Conservation (phyloP, 768 basidiomycete genomes). For the Kwoniella sp. region DNA sequence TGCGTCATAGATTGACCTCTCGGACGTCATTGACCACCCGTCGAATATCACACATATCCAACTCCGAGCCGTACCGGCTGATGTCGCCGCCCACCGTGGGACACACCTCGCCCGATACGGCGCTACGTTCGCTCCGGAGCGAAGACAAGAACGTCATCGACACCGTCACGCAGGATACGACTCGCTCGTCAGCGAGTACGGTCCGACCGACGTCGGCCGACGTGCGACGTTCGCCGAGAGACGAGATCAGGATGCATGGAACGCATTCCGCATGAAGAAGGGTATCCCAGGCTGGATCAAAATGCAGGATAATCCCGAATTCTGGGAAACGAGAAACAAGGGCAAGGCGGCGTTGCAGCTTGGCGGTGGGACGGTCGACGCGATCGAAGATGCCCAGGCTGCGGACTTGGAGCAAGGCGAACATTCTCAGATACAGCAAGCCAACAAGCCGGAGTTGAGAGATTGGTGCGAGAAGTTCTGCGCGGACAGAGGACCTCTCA, state of each 20-base stretch:
- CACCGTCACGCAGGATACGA: slow-evolving; percentile 8
- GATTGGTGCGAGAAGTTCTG: slow-evolving; percentile 86
- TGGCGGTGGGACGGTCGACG: slow-evolving; percentile 59
- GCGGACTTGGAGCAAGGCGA: slow-evolving; percentile 16
- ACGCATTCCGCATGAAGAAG: slow-evolving; percentile 18
- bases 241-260: slow-evolving; percentile 12
- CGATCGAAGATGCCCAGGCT: slow-evolving; percentile 10
- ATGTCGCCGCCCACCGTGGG: slow-evolving; percentile 21
- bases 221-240: slow-evolving; percentile 10
- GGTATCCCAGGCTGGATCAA: slow-evolving; percentile 57
- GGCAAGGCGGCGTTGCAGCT: slow-evolving; percentile 57
- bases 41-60: slow-evolving; percentile 54
- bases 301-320: slow-evolving; percentile 25
- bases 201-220: slow-evolving; percentile 21
- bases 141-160: background rate
- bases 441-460: slow-evolving; percentile 66
- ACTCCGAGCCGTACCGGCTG: slow-evolving; percentile 51
- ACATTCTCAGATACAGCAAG: slow-evolving; percentile 35
- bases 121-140: slow-evolving; percentile 22
- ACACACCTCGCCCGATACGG: slow-evolving; percentile 24
- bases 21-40: slow-evolving; percentile 28
- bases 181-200: slow-evolving; percentile 1
- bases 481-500: slow-evolving; percentile 68
- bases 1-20: slow-evolving; percentile 43
- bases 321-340: slow-evolving; percentile 41